Base-by-base conservation (phyloP, 176 grass and related monocot species). In the Microstegium vimineum region DNA sequence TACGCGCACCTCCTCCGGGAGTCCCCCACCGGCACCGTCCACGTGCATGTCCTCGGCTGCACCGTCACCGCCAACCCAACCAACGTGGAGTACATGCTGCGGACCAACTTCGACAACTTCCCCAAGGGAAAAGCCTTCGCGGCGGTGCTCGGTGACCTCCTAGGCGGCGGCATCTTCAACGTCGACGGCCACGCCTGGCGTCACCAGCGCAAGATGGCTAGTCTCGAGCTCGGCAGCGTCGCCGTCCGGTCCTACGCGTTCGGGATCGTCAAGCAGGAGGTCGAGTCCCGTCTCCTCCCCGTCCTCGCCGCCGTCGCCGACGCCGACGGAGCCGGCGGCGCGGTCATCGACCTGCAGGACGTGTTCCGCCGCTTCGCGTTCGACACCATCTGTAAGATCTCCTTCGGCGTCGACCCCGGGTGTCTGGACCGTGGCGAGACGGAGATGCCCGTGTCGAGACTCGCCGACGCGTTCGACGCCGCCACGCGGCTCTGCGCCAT, bases 181-280 rank as follows among this genome's bases (percentile, higher is more conserved):
- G 82, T 91, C 63, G 94, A 97, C 60, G 94, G 94, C 62, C 61
- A 56, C 31, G 56, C 71, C 0, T 94, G 94, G 94, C 75, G 62
- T n/a, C 90, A 86, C 87, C 94, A 97, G 81, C 94, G 94, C 66
- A 97, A 97, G 94, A 88, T 94, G 91, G 91, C 94, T 20, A 94
- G 91, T 80, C 91, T 92, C 82, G 94, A 93, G 83, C 91, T 97
- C 49, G 87, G 94, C 59, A 94, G 94, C 79, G 80, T 90, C 67
- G 78, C 82, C 10, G 91, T 94, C 10, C 87, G 91, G 22, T 86
- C 89, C 52, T 97, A 88, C 74, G 91, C 91, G 0, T 88, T 82
- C 79, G 45, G 76, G 43, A 97, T 92, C 74, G 76, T 94, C 35
- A 49, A 76, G 26, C 37, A 59, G 61, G 89, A 94, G 65, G 54